phyloP scores from a whole-genome alignment of 306 rosid genomes.

The Vachellia pachyceras region DNA sequence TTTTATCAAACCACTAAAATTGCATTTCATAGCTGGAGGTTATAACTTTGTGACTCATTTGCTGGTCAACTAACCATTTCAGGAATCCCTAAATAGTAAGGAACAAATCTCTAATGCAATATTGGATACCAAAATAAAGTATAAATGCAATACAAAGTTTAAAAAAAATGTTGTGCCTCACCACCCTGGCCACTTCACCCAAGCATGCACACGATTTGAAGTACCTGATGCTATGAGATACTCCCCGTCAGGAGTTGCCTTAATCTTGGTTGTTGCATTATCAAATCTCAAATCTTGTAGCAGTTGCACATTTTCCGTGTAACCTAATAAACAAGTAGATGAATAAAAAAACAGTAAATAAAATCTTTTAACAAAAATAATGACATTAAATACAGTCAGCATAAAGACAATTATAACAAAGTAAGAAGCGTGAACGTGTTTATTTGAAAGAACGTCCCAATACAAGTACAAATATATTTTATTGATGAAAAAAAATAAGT shows the following conservation, averaged over 20 bases:
- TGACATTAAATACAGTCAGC: not conserved
- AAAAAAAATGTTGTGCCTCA: not conserved
- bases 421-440: not conserved
- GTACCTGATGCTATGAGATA: slow-evolving; percentile 84
- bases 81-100: not conserved
- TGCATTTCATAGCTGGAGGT: slow-evolving; percentile 3
- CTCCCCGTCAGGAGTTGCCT: slow-evolving; percentile 87
- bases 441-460: not conserved
- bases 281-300: slow-evolving; percentile 81
- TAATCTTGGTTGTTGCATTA: slow-evolving; percentile 84
- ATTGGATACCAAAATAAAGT: not conserved
- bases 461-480: not conserved
- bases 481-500: not conserved
- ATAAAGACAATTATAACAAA: not conserved
- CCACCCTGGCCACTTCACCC: not conserved
- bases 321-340: slow-evolving; percentile 51
- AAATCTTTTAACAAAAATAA: not conserved
- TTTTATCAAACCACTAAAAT: slow-evolving; percentile 21
- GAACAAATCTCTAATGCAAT: not conserved
- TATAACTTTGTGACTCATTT: not conserved
- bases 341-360: not conserved
- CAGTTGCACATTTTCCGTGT: slow-evolving; percentile 68
- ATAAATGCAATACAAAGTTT: not conserved
- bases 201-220: slow-evolving; percentile 3
- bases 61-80: not conserved